Evolutionary conservation across 805 yeast genomes (phyloP).

Genomic region (Candida easanensis): DNA sequence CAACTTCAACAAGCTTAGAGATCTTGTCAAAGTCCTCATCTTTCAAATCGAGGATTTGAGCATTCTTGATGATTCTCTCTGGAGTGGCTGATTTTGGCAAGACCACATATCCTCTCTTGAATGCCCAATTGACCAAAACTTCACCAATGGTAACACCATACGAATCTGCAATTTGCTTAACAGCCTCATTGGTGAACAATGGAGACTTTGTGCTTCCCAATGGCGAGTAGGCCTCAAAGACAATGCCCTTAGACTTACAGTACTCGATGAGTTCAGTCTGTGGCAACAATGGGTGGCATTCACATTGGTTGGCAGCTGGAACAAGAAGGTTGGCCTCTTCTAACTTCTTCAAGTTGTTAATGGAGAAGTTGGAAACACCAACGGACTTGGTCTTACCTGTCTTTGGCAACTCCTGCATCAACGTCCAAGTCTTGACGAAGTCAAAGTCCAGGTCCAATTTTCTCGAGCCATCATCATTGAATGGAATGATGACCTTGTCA

Average conservation of each 20-base stretch:
- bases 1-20: conserved; percentile 6
- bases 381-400: conserved; percentile 19
- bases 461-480: conserved; percentile 41
- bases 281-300: conserved; percentile 22
- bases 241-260: conserved; percentile 14
- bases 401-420: conserved; percentile 15
- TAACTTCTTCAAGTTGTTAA: conserved; percentile 17
- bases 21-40: conserved; percentile 35
- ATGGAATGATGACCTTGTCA: conserved; percentile 8
- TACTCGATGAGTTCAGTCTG: conserved; percentile 15
- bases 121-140: conserved; percentile 57
- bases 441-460: conserved; percentile 58
- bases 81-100: conserved; percentile 49
- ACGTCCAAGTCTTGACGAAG: conserved; percentile 17
- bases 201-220: conserved; percentile 20
- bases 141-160: conserved; percentile 41
- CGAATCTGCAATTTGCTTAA: conserved; percentile 44
- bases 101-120: conserved; percentile 53
- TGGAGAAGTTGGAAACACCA: conserved; percentile 26
- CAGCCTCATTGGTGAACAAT: conserved; percentile 33
- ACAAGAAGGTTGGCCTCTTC: conserved; percentile 11
- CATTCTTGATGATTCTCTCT: conserved; percentile 39
- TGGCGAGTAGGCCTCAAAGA: conserved; percentile 21
- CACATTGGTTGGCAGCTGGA: conserved; percentile 26
- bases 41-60: conserved; percentile 30